Percentiles rank a stretch among this genome's conserved stretches.
These are phyloP conservation scores for Trypanosoma platydactyli DNA, from an alignment of 208 protist genomes.

Conservation along the genomic window DNA sequence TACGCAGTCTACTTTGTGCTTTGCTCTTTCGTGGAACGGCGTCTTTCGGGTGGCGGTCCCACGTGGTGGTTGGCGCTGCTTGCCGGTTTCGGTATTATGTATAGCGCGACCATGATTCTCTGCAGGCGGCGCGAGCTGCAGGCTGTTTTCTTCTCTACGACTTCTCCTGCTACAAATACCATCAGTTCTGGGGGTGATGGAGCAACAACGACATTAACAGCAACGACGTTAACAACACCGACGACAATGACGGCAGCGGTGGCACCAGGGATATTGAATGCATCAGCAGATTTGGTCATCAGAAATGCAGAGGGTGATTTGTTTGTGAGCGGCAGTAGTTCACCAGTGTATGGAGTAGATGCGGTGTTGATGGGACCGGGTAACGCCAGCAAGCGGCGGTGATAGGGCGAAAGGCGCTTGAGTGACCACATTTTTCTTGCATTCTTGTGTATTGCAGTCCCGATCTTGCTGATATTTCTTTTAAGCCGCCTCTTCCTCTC, in stretches of 20 bases:
- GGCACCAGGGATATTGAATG: not conserved
- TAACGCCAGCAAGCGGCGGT: conserved; percentile 21
- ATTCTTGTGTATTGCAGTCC: not conserved
- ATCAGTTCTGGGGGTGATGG: not conserved
- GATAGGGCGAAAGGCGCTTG: not conserved
- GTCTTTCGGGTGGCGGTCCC: conserved; percentile 36
- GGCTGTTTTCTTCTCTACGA: conserved; percentile 44
- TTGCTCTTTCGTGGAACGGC: conserved; percentile 35
- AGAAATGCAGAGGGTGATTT: not conserved
- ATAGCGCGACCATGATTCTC: conserved; percentile 38
- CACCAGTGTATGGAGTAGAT: conserved; percentile 7
- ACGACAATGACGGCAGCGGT: not conserved
- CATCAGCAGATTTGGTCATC: not conserved
- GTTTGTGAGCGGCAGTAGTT: not conserved
- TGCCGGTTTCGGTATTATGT: conserved; percentile 36
- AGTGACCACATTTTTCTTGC: not conserved
- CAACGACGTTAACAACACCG: not conserved
- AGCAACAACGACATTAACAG: not conserved
- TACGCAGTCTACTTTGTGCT: conserved; percentile 70
- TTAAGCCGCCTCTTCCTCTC: not conserved
- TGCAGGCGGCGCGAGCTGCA: conserved; percentile 72
- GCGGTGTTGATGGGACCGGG: conserved; percentile 27
- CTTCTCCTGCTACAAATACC: not conserved
- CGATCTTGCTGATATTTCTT: not conserved
- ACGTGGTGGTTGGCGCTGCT: conserved; percentile 59